Base-by-base conservation (phyloP, 352 stramenopile species). In the Phytopythium cucurbitacearum region DNA sequence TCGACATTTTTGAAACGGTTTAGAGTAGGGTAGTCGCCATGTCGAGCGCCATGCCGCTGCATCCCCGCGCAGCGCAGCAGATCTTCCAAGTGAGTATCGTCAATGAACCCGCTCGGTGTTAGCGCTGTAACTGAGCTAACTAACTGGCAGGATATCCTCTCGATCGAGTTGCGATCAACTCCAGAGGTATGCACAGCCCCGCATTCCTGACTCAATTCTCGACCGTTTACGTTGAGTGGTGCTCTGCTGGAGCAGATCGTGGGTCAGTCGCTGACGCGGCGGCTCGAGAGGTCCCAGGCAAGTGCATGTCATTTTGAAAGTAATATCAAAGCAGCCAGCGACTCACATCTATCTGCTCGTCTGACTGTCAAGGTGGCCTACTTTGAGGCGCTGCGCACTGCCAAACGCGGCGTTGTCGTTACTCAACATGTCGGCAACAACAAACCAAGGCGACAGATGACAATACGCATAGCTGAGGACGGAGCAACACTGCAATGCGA, bases 1-100 rank as follows among this genome's bases (percentile, higher is more conserved):
- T 28, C 21, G 21, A 28, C 21, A 28, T 28, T 28, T 28, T 2
- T 28, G 21, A 28, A 28, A 28, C 21, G 21, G 21, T 28, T 10
- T 4, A 32, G 3, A n/a, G 5, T 5, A 16, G 4, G 11, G 10
- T 34, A 11, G 16, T 36, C 15, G 4, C 13, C 42, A 4, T 7
- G 12, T 4, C 28, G 0, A 54, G 46, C 16, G 10, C 45, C 16
- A 54, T 78, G 11, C 65, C 68, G 2, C 52, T 76, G 28, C 71
- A 78, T 42, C 57, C 65, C 1, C 60, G 68, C 2, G 53, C 59
- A 47, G 40, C 54, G 12, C 68, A 78, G 37, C 68, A 78, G 33
- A 52, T 76, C 35, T 71, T 81, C 37, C 59, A 65, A 33, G 67
- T 76, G 16, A 5, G 51, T 45, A 16, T 7, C 1, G 9, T 21